These are phyloP conservation scores for Pseudogymnoascus destructans DNA, from an alignment of 2,329 filamentous ascomycete species.

Conservation along the genomic window DNA sequence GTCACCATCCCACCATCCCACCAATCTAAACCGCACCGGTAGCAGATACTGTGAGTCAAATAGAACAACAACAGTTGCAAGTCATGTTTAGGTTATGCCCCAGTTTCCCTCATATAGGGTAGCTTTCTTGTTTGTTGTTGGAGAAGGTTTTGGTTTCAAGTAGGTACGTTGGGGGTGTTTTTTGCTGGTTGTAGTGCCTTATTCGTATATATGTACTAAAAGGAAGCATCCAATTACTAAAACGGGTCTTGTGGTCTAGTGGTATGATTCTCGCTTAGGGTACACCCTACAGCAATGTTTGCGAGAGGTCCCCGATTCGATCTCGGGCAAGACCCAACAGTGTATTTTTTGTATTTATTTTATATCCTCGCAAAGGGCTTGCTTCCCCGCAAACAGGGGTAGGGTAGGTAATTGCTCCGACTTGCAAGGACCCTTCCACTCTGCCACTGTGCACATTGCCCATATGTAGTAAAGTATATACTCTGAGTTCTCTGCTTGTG, in stretches of 20 bases:
- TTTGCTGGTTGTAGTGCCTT: neutral
- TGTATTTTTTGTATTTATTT: neutral
- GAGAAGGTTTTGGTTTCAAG: neutral
- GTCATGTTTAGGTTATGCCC: neutral
- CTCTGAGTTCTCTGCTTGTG: neutral
- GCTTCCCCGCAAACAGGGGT: neutral
- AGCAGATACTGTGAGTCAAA: neutral
- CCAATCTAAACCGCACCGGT: neutral
- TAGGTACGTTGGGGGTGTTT: neutral
- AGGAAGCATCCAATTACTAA: neutral
- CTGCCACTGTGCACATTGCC: neutral
- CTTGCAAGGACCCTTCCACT: neutral
- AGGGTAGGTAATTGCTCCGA: neutral
- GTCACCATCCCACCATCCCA: neutral
- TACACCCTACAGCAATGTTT: slow-evolving; percentile 5
- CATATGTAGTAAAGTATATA: neutral
- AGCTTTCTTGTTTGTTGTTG: neutral
- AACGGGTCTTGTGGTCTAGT: slow-evolving; percentile 8
- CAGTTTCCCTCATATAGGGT: neutral
- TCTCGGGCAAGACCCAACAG: slow-evolving; percentile 4
- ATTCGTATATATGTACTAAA: neutral
- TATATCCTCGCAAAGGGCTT: neutral
- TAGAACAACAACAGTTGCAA: neutral
- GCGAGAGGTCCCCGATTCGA: slow-evolving; percentile 8
- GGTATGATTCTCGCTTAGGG: slow-evolving; percentile 9